Conservation (phyloP, 2,329 filamentous ascomycete species). For the Intubia oerlemansii region DNA sequence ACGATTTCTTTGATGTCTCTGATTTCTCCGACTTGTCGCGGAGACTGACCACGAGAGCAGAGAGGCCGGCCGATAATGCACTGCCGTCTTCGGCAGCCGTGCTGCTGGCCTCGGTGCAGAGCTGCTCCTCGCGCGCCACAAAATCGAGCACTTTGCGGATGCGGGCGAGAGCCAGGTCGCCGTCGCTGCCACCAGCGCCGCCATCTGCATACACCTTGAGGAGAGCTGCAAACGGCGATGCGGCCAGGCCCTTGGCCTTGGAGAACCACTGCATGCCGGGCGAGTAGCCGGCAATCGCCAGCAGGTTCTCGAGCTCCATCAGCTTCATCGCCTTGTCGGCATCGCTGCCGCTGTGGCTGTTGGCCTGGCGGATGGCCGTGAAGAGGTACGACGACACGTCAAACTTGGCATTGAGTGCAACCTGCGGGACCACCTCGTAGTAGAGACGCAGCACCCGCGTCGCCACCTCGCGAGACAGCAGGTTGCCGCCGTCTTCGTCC, state of each 20-base stretch:
- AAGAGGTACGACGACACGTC: slow-evolving; percentile 66
- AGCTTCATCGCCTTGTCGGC: slow-evolving; percentile 30
- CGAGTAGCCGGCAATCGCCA: slow-evolving; percentile 61
- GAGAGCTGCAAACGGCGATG: slow-evolving; percentile 53
- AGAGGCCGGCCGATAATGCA: slow-evolving; percentile 14
- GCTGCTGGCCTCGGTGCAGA: slow-evolving; percentile 15
- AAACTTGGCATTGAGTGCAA: slow-evolving; percentile 66
- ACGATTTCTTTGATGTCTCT: too few species aligned
- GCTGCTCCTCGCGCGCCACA: slow-evolving; percentile 41
- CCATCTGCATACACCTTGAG: slow-evolving; percentile 32
- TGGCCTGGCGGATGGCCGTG: slow-evolving; percentile 40
- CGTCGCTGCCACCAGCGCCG: slow-evolving; percentile 16
- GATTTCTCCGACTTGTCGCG: slow-evolving; percentile 11
- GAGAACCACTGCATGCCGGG: slow-evolving; percentile 82
- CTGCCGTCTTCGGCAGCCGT: too few species aligned
- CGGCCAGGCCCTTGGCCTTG: slow-evolving; percentile 39
- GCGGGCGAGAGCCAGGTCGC: slow-evolving; percentile 25
- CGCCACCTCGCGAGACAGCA: slow-evolving; percentile 58
- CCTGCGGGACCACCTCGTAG: slow-evolving; percentile 59
- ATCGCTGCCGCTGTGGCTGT: slow-evolving; percentile 25
- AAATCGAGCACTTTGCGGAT: slow-evolving; percentile 34
- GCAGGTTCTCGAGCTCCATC: slow-evolving; percentile 61
- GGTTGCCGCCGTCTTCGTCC: slow-evolving; percentile 29
- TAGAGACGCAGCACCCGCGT: slow-evolving; percentile 65
- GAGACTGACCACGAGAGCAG: slow-evolving; percentile 22